Evolutionary conservation across 441 rosid species (phyloP).

Genomic region (Omphalea diandra): DNA sequence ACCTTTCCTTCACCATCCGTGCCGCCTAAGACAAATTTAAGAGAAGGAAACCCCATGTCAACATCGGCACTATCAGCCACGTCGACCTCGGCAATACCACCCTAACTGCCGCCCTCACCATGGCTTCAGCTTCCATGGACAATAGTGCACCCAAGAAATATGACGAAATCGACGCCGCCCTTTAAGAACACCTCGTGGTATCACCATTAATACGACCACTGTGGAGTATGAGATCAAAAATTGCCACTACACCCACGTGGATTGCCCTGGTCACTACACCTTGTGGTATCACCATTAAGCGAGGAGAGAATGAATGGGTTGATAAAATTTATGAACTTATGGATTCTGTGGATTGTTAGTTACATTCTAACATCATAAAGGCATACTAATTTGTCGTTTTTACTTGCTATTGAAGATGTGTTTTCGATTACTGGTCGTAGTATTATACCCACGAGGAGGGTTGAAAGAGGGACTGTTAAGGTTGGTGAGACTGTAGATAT

Average conservation of each 20-base stretch:
- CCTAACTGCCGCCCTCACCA: conserved; percentile 88
- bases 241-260: conserved; percentile 93
- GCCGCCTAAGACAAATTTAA: conserved; percentile 96
- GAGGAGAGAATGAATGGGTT: conserved; percentile 76
- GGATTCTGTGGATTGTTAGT: conserved; percentile 88
- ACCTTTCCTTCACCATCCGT: conserved; percentile 56
- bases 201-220: conserved; percentile 92
- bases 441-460: conserved; percentile 90
- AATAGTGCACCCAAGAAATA: too few relatives aligned
- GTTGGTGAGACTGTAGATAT: conserved; percentile 73
- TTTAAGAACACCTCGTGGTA: conserved; percentile 90
- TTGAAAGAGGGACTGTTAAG: conserved; percentile 93
- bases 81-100: conserved; percentile 99
- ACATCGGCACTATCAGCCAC: conserved; percentile 95
- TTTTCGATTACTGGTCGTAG: conserved; percentile 95
- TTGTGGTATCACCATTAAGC: conserved; percentile 45
- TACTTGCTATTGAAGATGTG: too few relatives aligned
- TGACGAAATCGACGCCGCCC: conserved; percentile 99
- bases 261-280: conserved; percentile 91
- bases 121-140: conserved; percentile 87
- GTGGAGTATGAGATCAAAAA: conserved; percentile 86
- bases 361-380: conserved; percentile 87
- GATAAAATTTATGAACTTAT: conserved; percentile 86
- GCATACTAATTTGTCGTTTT: conserved; percentile 81
- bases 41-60: conserved; percentile 90